Base-by-base conservation (phyloP, 495 filamentous ascomycete species). In the Hypoxylon lienhwacheense region DNA sequence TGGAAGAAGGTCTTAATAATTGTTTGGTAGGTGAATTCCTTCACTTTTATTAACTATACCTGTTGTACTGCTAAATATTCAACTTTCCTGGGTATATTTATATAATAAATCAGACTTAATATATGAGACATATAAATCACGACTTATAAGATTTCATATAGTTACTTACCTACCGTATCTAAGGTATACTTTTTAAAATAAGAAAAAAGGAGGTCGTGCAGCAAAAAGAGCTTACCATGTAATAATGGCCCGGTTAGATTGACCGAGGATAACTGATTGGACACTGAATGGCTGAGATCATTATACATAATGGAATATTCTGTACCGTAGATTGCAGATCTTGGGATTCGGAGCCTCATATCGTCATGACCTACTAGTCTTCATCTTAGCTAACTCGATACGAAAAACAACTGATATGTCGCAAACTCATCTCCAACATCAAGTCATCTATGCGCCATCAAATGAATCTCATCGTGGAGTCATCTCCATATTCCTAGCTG, bases 401-500 rank as follows among this genome's bases (percentile, higher is more conserved):
- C 24, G 41, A 17, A 19, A 26, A 49, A 35, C 24, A 3, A 49
- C n/a, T 7, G 32, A 17, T 15, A 60, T 55, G 56, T n/a, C 37
- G 32, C 12, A 47, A 32, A 43, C 48, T 47, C 36, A 54, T 10
- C 50, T 46, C 10, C 12, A 35, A 59, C 56, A 55, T 34, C 70
- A 75, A 33, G 33, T 72, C 10, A 47, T 74, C 15, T 20, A 26
- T 4, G 70, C 72, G 6, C 73, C 73, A 1, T 47, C 60, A 5
- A 61, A 58, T n/a, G 67, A 70, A 12, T 2, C 31, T 0, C 36
- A 62, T 40, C 37, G 41, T 0, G 67, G 67, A 5, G 39, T 53
- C 2, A 66, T 45, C 11, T 66, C 71, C 15, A 22, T 76, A 24
- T 78, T 78, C 40, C 63, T 78, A 15, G 75, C 75, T 0, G 75